Percentiles rank a stretch among this genome's conserved stretches.
phyloP scores from a whole-genome alignment of 78 protist genomes.

The Diacronema lutheri region DNA sequence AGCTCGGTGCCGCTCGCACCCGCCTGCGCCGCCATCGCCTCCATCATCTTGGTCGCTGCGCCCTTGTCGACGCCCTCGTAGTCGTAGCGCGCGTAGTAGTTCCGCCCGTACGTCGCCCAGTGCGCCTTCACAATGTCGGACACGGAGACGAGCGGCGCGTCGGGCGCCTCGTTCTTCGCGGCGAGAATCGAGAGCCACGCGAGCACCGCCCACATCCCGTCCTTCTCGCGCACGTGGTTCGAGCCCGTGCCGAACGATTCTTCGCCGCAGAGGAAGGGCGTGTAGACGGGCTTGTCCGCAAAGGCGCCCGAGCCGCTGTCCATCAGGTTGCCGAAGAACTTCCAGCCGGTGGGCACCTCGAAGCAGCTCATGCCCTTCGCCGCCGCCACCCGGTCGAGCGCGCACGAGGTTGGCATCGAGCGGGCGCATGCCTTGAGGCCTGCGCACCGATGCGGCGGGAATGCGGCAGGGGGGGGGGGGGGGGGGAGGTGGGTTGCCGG shows the following conservation, averaged over 20 bases:
- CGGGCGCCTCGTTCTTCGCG: constrained; percentile 40
- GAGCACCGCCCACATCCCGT: constrained; percentile 72
- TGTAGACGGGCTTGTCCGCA: background rate
- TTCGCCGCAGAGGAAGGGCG: constrained; percentile 85
- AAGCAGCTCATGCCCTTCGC: constrained; percentile 39
- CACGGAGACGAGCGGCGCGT: background rate
- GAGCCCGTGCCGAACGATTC: constrained; percentile 92
- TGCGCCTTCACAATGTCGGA: constrained; percentile 64
- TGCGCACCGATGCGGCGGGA: no score
- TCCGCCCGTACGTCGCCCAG: constrained; percentile 87
- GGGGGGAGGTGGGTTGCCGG: background rate
- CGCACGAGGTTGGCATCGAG: constrained; percentile 91
- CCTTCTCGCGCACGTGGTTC: constrained; percentile 96
- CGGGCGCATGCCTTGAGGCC: constrained; percentile 90
- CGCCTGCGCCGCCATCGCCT: background rate
- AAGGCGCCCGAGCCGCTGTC: constrained; percentile 57
- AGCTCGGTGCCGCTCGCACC: background rate
- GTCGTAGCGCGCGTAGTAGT: constrained; percentile 85
- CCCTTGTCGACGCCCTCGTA: constrained; percentile 79
- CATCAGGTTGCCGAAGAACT: constrained; percentile 96
- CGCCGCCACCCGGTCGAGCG: constrained; percentile 44
- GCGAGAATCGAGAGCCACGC: constrained; percentile 82
- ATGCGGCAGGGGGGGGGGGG: background rate
- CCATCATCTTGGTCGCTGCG: constrained; percentile 17
- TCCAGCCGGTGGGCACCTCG: constrained; percentile 97